Base-by-base conservation (phyloP, 1,284 basidiomycete genomes). In the Irpex sp. region DNA sequence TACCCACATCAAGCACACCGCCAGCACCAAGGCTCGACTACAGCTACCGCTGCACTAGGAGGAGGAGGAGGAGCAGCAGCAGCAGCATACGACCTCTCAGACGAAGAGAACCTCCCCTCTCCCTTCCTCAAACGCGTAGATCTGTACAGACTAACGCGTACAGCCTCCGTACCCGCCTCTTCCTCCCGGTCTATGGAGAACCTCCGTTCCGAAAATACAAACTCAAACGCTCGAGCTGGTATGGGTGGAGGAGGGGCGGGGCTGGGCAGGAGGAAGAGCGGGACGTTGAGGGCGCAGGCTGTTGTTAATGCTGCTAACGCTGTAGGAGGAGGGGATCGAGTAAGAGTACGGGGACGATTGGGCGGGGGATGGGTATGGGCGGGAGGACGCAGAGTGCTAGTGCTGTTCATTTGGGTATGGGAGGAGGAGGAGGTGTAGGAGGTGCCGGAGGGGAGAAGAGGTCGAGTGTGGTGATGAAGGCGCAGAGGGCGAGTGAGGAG, bases 101-200 rank as follows among this genome's bases (percentile, higher is more conserved):
- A 93, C 70, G 90, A 92, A 68, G 91, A 92, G 72, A 93, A 91
- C 71, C 78, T 93, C 0, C 92, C 91, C 0, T 90, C 88, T 66
- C 92, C 92, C 1, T 94, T 93, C 74, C 69, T 94, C 49, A 88
- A 88, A 72, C 78, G 81, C 28, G 69, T 69, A 0, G 84, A 85
- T 23, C 76, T 80, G 16, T 76, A 75, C 19, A 72, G 70, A 4
- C 64, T 67, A 21, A 55, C 65, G 52, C 47, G 65, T 0, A 63
- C 67, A 6, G 60, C 61, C 16, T 67, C 67, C 2, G 59, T 60
- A 7, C 65, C 63, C 2, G 57, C 18, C 7, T 54, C 52, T 58
- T 42, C 14, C 1, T 16, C 28, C 28, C 14, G 52, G 3, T 54
- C 23, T 36, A 28, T 28, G 28, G 39, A 42, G 39, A 42, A 42